These are phyloP conservation scores for Sporodiniella umbellata DNA, from an alignment of 371 early-diverging fungal species.

Conservation along the genomic window DNA sequence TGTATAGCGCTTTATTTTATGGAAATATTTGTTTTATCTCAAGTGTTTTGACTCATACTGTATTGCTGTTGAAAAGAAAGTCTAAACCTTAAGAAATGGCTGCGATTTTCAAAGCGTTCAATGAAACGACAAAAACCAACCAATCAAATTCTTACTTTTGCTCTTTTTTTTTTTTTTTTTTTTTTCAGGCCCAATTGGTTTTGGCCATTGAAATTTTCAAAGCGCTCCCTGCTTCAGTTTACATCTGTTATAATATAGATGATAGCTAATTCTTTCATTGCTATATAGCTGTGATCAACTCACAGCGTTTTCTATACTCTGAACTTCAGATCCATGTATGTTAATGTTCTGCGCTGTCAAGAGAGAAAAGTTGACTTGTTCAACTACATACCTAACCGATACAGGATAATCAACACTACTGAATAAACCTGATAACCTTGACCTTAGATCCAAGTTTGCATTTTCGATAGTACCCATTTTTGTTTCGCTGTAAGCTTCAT, in stretches of 20 bases:
- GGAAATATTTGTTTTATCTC: too few species aligned
- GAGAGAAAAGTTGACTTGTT: constrained; percentile 10
- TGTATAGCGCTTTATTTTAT: too few species aligned
- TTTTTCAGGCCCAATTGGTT: too few species aligned
- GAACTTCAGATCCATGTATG: background rate
- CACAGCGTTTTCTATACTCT: constrained; percentile 1
- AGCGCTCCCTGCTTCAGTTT: too few species aligned
- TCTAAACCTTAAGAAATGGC: too few species aligned
- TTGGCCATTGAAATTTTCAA: too few species aligned
- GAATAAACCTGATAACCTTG: constrained; percentile 7
- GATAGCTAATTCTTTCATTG: constrained; percentile 3
- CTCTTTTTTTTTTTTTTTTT: too few species aligned
- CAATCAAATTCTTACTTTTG: too few species aligned
- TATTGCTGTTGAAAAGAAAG: too few species aligned
- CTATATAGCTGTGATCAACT: constrained; percentile 1
- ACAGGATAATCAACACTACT: constrained; percentile 6
- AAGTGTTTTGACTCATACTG: too few species aligned
- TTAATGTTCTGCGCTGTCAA: constrained; percentile 6
- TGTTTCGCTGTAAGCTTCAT: constrained; percentile 6
- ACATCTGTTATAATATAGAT: constrained; percentile 2
- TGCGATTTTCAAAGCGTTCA: too few species aligned
- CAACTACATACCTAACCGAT: constrained; percentile 4
- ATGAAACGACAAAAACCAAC: too few species aligned
- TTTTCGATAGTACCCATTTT: constrained; percentile 1
- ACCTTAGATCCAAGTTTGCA: constrained; percentile 6